A percentile compares a stretch with the other conserved stretches of the same genome.
Conservation (phyloP, 805 yeast genomes). For the Lipomyces chichibuensis region DNA sequence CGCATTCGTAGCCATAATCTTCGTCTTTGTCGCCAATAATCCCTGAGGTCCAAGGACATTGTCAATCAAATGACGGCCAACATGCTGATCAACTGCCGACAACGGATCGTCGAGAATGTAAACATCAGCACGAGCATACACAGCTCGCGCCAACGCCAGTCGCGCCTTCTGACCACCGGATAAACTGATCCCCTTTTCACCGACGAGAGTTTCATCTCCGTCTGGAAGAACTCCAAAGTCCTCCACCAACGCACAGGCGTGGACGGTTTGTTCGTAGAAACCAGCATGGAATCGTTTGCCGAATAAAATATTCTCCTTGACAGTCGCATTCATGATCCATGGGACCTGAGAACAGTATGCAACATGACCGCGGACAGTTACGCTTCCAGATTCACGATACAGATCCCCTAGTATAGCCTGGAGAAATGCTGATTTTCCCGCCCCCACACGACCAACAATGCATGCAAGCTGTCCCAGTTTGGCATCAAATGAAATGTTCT, state of each 20-base stretch:
- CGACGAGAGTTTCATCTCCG: conserved; percentile 90
- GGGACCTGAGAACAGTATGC: conserved; percentile 93
- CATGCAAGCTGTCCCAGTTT: conserved; percentile 77
- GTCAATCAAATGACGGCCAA: conserved; percentile 78
- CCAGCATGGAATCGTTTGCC: conserved; percentile 81
- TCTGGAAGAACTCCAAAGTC: conserved; percentile 81
- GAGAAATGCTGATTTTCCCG: conserved; percentile 85
- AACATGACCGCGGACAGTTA: conserved; percentile 69
- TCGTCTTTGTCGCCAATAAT: conserved; percentile 70
- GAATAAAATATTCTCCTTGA: conserved; percentile 84
- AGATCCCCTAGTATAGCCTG: conserved; percentile 85
- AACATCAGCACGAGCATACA: conserved; percentile 89
- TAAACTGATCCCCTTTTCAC: conserved; percentile 93
- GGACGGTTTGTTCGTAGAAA: conserved; percentile 76
- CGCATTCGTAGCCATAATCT: conserved; percentile 82
- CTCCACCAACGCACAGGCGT: conserved; percentile 81
- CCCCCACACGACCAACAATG: conserved; percentile 85
- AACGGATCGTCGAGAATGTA: conserved; percentile 88
- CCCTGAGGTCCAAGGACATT: conserved; percentile 84
- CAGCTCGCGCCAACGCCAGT: conserved; percentile 91
- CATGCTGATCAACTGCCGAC: conserved; percentile 97
- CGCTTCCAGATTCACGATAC: conserved; percentile 72
- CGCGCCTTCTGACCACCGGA: conserved; percentile 99
- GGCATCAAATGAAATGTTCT: conserved; percentile 62
- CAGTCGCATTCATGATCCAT: conserved; percentile 95